phyloP scores from a whole-genome alignment of 2,329 filamentous ascomycete genomes.

The Plectosphaerella cucumerina region DNA sequence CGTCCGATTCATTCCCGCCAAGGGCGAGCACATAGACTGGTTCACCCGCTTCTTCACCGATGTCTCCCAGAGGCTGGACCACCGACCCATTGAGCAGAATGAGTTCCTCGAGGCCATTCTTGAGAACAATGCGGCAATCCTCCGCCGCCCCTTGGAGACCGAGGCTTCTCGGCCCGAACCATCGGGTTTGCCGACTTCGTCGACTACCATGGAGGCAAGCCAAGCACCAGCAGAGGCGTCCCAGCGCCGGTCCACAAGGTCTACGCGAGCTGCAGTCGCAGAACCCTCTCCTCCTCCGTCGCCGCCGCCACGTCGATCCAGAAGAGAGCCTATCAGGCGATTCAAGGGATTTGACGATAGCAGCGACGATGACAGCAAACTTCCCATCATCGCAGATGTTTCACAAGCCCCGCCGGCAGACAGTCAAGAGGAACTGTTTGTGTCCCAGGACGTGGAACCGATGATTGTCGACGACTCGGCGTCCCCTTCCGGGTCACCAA shows the following conservation, averaged over 20 bases:
- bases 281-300: no score
- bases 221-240: no score
- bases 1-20: constrained; percentile 64
- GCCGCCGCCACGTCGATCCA: constrained; percentile 15
- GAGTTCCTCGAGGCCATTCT: constrained; percentile 91
- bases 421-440: constrained; percentile 40
- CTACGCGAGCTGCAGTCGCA: no score
- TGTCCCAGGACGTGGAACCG: constrained; percentile 41
- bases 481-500: constrained; percentile 15
- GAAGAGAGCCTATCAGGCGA: constrained; percentile 35
- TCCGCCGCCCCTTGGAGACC: constrained; percentile 65
- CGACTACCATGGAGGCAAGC: no score
- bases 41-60: constrained; percentile 63
- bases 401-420: constrained; percentile 1
- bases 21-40: constrained; percentile 57
- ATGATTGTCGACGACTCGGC: constrained; percentile 7
- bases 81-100: constrained; percentile 80
- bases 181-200: no score
- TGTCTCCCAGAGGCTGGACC: constrained; percentile 69
- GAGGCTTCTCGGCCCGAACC: constrained; percentile 11
- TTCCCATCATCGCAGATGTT: constrained; percentile 24
- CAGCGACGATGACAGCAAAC: constrained; percentile 33
- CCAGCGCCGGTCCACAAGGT: no score
- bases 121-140: constrained; percentile 66
- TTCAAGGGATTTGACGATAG: constrained; percentile 69